Evolutionary conservation across 495 filamentous ascomycete species (phyloP).

Genomic region (Darksidea phi): DNA sequence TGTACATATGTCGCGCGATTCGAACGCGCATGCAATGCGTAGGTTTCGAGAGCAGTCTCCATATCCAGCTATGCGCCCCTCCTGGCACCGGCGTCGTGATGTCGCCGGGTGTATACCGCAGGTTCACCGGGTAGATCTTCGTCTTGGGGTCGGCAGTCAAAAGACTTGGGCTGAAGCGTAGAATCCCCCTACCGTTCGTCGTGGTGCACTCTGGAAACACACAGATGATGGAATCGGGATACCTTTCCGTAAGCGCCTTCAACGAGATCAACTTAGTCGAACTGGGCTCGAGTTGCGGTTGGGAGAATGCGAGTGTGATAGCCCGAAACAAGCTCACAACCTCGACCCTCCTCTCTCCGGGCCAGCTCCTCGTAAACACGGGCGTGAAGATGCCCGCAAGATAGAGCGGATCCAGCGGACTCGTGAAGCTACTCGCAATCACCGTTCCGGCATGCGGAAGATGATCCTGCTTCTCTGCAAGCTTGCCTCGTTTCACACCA

Average conservation of each 20-base stretch:
- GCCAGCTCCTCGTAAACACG: conserved; percentile 83
- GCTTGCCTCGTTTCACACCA: conserved; percentile 83
- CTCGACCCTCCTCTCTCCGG: conserved; percentile 67
- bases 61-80: conserved; percentile 67
- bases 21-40: conserved; percentile 89
- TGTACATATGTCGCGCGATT: conserved; percentile 70
- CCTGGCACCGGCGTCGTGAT: conserved; percentile 87
- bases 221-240: conserved; percentile 73
- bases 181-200: conserved; percentile 87
- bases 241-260: conserved; percentile 56
- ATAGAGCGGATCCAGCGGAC: conserved; percentile 89
- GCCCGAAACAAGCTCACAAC: conserved; percentile 73
- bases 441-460: conserved; percentile 74
- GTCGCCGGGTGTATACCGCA: conserved; percentile 84
- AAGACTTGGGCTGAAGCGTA: conserved; percentile 75
- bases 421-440: conserved; percentile 87
- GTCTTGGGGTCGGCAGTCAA: conserved; percentile 60
- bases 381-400: conserved; percentile 97
- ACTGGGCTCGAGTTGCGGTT: conserved; percentile 50
- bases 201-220: conserved; percentile 92
- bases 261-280: conserved; percentile 59
- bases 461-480: conserved; percentile 38
- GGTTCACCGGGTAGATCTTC: conserved; percentile 82
- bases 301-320: conserved; percentile 68
- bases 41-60: conserved; percentile 77